A percentile compares a stretch with the other conserved stretches of the same genome.
phyloP scores from a whole-genome alignment of 1,284 basidiomycete species.

The Trichosporon sp. region DNA sequence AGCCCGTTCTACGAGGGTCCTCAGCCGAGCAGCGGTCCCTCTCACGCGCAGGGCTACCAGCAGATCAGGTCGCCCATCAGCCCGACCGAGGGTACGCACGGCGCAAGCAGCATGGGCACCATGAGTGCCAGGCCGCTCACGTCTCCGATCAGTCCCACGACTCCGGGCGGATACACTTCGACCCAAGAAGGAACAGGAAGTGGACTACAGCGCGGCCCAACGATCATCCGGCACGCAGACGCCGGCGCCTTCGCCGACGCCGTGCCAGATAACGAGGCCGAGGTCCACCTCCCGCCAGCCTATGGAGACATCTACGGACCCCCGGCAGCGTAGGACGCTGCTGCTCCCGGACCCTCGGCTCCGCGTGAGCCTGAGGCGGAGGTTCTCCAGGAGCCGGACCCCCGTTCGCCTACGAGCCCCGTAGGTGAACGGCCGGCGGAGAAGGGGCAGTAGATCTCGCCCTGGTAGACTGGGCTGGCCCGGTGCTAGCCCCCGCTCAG shows the following conservation, averaged over 20 bases:
- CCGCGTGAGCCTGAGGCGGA: background rate
- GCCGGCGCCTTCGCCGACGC: constrained; percentile 16
- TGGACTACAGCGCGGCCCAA: constrained; percentile 10
- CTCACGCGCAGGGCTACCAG: background rate
- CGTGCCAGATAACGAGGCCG: constrained; percentile 5
- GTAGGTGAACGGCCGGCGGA: too few species aligned
- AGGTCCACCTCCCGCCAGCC: constrained; percentile 18
- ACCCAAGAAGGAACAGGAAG: background rate
- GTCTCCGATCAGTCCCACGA: background rate
- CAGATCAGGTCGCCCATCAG: background rate
- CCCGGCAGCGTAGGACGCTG: constrained; percentile 2
- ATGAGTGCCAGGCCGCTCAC: background rate
- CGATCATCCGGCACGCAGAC: constrained; percentile 20
- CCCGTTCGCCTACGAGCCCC: too few species aligned
- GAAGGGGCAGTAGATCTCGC: too few species aligned
- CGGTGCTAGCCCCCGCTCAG: too few species aligned
- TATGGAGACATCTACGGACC: constrained; percentile 22
- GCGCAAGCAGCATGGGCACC: background rate
- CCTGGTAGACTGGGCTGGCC: too few species aligned
- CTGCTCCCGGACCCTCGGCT: background rate
- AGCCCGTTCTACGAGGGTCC: background rate
- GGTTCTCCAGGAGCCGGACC: too few species aligned
- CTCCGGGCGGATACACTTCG: background rate
- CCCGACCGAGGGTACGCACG: background rate
- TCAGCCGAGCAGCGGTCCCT: background rate